Base-by-base conservation (phyloP, 495 filamentous ascomycete genomes). In the Penicillium chermesinum region DNA sequence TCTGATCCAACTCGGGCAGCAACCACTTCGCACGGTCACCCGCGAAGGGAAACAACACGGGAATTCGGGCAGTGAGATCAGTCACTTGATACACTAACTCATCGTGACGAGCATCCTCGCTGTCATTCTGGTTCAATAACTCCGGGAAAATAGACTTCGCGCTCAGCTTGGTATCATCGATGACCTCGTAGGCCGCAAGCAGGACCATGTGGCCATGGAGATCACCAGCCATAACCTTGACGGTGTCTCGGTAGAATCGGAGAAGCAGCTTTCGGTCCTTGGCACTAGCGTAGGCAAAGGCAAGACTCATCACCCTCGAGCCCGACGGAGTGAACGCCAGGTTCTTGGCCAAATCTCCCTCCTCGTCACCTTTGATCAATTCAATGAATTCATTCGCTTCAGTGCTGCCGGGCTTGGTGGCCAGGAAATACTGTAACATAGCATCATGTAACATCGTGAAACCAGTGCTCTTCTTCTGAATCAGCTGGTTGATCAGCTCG, bases 381-480 rank as follows among this genome's bases (percentile, higher is more conserved):
- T 97, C 91, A 40, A 96, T 72, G 59, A 93, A 96, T 53, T 95
- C 90, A 33, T 77, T 87, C 33, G 84, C 76, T 63, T 96, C 91
- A 34, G 82, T 79, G 55, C 80, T 86, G 15, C 84, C 88, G 10
- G 81, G 73, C 41, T 83, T 85, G 38, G 82, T 79, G 60, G 86
- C 90, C 38, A 88, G 75, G 69, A 89, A 93, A 64, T 96, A 97
- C 61, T 99, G 90, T 39, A 96, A 79, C 91, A 97, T 95, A 16
- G 93, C 94, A 53, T 94, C 91, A 65, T 99, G 94, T 4, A 97
- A 77, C 74, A 97, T 91, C 1, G 89, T 95, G 67, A 97, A 99
- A 6, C 86, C 89, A 12, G 89, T 91, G 55, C 88, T 81, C 70
- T 94, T 90, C 78, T 99, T 99, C 71, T 96, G 89, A 44, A 96